Evolutionary conservation across 1,139 yeast species (phyloP).

Genomic region (Hyphopichia burtonii): DNA sequence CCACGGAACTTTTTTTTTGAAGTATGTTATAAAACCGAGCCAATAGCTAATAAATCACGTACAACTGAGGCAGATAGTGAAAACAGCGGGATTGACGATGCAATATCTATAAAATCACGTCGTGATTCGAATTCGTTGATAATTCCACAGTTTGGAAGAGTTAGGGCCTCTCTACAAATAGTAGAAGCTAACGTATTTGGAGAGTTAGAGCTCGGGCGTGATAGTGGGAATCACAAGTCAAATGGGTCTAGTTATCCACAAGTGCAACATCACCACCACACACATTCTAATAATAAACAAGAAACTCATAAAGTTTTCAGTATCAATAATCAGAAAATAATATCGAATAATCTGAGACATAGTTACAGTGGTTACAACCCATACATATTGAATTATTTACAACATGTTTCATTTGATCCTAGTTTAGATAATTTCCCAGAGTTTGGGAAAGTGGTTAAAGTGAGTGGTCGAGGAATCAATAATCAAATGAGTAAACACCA

Average conservation of each 20-base stretch:
- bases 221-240: slow-evolving; percentile 3
- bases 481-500: not conserved
- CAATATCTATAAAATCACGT: slow-evolving; percentile 7
- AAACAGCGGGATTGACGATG: slow-evolving; percentile 5
- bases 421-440: slow-evolving; percentile 62
- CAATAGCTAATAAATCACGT: slow-evolving; percentile 17
- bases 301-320: slow-evolving; percentile 33
- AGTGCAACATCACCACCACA: slow-evolving; percentile 15
- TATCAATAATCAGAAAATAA: slow-evolving; percentile 32
- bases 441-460: slow-evolving; percentile 48
- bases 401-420: slow-evolving; percentile 54
- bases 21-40: slow-evolving; percentile 49
- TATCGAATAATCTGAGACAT: slow-evolving; percentile 43
- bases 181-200: slow-evolving; percentile 64
- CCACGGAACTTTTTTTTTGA: slow-evolving; percentile 75
- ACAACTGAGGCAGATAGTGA: slow-evolving; percentile 21
- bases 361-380: slow-evolving; percentile 70
- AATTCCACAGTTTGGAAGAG: slow-evolving; percentile 32
- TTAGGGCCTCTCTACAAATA: slow-evolving; percentile 53
- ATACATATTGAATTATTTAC: slow-evolving; percentile 57
- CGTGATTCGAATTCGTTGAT: slow-evolving; percentile 24
- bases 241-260: slow-evolving; percentile 2
- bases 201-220: slow-evolving; percentile 44
- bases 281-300: slow-evolving; percentile 11
- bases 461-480: slow-evolving; percentile 2